Percentiles rank a stretch among this genome's conserved stretches.
Evolutionary conservation across 352 stramenopile species (phyloP).

Genomic region (Phytopythium delawarense): DNA sequence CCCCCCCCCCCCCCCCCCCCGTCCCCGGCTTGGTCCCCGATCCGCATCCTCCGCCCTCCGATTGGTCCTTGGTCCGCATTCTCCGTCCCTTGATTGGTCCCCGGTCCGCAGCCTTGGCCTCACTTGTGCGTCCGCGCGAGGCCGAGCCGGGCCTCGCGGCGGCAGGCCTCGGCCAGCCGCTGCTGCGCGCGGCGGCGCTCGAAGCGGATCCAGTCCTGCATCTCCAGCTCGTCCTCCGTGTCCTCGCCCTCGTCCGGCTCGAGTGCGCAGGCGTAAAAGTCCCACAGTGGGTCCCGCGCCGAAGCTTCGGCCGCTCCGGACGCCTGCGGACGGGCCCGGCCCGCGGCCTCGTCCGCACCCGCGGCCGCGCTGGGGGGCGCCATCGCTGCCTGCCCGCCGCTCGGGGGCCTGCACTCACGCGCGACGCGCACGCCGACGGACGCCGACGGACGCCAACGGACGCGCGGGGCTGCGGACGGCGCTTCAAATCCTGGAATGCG

Average conservation of each 20-base stretch:
- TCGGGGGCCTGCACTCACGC: neutral
- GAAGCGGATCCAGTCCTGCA: slow-evolving; percentile 49
- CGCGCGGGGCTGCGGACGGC: neutral
- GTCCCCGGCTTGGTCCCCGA: no score
- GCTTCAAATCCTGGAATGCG: slow-evolving; percentile 6
- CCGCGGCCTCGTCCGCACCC: no score
- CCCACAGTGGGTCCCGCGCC: slow-evolving; percentile 29
- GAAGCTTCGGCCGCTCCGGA: neutral
- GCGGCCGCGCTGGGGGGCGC: slow-evolving; percentile 13
- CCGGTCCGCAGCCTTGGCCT: neutral
- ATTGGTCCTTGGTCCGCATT: no score
- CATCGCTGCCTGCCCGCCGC: slow-evolving; percentile 5
- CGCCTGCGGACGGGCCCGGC: neutral
- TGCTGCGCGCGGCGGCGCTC: slow-evolving; percentile 47
- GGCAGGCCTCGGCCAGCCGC: slow-evolving; percentile 39
- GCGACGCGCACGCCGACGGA: neutral
- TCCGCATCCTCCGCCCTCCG: no score
- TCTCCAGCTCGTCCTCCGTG: slow-evolving; percentile 55
- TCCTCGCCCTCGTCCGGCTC: slow-evolving; percentile 41
- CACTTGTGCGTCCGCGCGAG: slow-evolving; percentile 2
- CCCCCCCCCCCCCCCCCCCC: no score
- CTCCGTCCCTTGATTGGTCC: no score
- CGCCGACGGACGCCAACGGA: no score
- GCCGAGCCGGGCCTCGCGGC: slow-evolving; percentile 21
- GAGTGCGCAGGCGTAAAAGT: slow-evolving; percentile 62